Conservation (phyloP, 371 early-diverging fungal species). For the Rhizopus arrhizus region DNA sequence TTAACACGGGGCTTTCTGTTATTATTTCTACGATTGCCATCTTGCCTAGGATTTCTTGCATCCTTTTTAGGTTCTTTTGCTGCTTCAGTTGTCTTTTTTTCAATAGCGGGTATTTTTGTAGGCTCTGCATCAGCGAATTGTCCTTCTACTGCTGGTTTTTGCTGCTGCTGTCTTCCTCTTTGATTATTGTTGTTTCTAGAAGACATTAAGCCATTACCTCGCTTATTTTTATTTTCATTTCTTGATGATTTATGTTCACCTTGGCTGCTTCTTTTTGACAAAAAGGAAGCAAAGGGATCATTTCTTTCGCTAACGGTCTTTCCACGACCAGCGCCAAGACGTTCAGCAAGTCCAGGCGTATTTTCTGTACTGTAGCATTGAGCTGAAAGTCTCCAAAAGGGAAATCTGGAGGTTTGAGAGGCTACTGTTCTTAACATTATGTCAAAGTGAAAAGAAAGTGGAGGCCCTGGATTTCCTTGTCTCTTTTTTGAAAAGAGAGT, state of each 20-base stretch:
- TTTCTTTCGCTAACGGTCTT: constrained; percentile 18
- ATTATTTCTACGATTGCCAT: constrained; percentile 8
- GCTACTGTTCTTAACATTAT: background rate
- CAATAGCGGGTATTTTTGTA: no score
- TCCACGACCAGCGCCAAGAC: constrained; percentile 50
- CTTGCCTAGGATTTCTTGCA: background rate
- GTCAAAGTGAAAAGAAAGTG: no score
- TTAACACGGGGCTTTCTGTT: constrained; percentile 14
- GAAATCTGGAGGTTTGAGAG: background rate
- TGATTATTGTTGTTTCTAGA: constrained; percentile 13
- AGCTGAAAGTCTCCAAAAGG: constrained; percentile 1
- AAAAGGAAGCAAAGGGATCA: constrained; percentile 46
- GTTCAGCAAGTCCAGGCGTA: constrained; percentile 24
- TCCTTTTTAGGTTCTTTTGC: constrained; percentile 1
- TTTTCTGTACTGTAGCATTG: constrained; percentile 5
- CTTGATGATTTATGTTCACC: background rate
- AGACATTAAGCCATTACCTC: constrained; percentile 17
- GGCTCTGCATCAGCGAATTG: constrained; percentile 32
- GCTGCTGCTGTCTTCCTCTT: constrained; percentile 1
- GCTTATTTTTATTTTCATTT: background rate
- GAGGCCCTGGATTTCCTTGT: no score
- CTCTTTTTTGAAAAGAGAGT: no score
- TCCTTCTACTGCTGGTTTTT: constrained; percentile 5
- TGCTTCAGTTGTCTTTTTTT: background rate
- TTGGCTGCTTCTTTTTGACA: constrained; percentile 11